Base-by-base conservation (phyloP, 768 basidiomycete genomes). In the Flagelloscypha sp. region DNA sequence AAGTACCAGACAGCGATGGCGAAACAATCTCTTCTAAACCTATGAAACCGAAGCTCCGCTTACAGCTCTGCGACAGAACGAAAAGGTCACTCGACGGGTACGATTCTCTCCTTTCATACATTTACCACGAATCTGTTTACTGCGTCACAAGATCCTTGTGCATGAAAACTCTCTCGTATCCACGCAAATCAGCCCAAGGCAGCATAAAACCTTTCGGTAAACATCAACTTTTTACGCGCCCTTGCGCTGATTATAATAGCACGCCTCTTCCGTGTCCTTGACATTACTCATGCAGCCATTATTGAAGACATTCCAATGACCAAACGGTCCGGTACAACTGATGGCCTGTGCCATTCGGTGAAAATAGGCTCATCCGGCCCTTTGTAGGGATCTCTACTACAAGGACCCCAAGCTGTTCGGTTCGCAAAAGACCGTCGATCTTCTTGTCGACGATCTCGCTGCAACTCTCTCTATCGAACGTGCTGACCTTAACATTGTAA, bases 401-500 rank as follows among this genome's bases (percentile, higher is more conserved):
- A 77, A 76, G 44, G 87, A 94, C 39, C 82, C 89, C 2, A 44
- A 55, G 0, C 59, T 95, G 5, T 98, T 94, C 59, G 76, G 67
- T 41, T 72, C 63, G 6, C 93, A 98, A 53, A 57, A 61, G n/a
- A 68, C 70, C 0, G 89, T 94, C 1, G 86, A 97, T 55, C 40
- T 94, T 90, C 65, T 95, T 6, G 76, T 94, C 18, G 92, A 95
- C 47, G 86, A 94, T 48, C 59, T 97, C 10, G 86, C 90, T 1
- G 88, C 89, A 1, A 88, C 89, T 0, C 73, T 93, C 23, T 62
- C 68, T 7, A 53, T 90, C 6, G 66, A 78, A 33, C 68, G 94
- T 28, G 71, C 75, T 6, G 84, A 87, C 47, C 64, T 97, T 36
- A 80, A 84, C 48, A 76, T 98, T 22, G 92, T 89, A 44, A 46